A percentile compares a stretch with the other conserved stretches of the same genome.
Conservation (phyloP, 176 grass and related monocot genomes). For the Elymus sibiricus region DNA sequence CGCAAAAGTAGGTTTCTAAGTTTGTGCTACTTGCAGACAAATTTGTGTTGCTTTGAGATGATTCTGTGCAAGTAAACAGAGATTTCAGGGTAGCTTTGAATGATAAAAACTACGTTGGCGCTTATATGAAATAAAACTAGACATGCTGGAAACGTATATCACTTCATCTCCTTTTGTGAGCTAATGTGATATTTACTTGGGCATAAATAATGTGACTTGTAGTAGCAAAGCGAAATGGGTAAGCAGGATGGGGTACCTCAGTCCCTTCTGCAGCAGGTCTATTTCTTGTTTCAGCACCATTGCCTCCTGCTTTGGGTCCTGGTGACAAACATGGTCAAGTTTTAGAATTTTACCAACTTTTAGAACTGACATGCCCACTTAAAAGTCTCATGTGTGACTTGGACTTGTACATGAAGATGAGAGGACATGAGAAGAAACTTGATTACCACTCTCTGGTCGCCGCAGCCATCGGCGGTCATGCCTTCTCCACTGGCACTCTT, state of each 20-base stretch:
- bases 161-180: not conserved
- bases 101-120: not conserved
- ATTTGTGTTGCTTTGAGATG: slow-evolving; percentile 2
- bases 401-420: not conserved
- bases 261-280: slow-evolving; percentile 74
- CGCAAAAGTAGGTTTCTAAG: not conserved
- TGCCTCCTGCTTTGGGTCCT: slow-evolving; percentile 74
- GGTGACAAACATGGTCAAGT: slow-evolving; percentile 22
- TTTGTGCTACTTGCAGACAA: not conserved
- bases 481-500: slow-evolving; percentile 59
- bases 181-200: not conserved
- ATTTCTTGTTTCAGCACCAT: slow-evolving; percentile 76
- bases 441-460: slow-evolving; percentile 29
- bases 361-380: not conserved
- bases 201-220: not conserved
- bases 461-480: slow-evolving; percentile 28
- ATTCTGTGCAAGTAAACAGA: too few species aligned
- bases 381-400: not conserved
- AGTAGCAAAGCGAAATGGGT: not conserved
- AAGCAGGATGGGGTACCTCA: slow-evolving; percentile 48
- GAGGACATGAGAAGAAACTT: not conserved
- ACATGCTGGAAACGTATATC: not conserved
- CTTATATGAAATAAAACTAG: not conserved
- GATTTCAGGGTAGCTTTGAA: not conserved
- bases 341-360: not conserved